Evolutionary conservation across 2,329 filamentous ascomycete species (phyloP).

Genomic region (Venturia carpophila): DNA sequence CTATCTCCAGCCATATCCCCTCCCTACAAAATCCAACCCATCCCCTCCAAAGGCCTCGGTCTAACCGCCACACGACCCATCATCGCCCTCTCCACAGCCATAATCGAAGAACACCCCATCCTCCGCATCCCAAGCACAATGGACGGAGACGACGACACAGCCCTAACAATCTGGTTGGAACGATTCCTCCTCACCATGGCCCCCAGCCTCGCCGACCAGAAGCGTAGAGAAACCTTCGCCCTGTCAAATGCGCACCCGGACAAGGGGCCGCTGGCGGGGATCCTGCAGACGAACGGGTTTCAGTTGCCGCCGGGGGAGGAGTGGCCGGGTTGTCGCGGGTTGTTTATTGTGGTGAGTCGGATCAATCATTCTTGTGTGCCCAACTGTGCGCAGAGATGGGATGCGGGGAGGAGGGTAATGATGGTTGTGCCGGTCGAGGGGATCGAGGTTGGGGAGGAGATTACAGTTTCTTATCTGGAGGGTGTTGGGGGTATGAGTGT

Average conservation of each 20-base stretch:
- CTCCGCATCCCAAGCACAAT: neutral
- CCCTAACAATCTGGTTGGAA: neutral
- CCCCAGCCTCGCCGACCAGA: neutral
- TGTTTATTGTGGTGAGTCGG: neutral
- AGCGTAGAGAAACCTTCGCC: neutral
- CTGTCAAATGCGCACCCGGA: neutral
- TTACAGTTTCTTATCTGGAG: neutral
- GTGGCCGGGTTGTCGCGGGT: neutral
- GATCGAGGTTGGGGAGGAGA: neutral
- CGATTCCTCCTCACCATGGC: neutral
- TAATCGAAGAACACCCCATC: neutral
- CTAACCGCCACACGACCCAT: neutral
- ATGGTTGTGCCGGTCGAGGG: neutral
- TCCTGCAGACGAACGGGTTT: constrained; percentile 2
- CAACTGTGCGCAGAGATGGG: constrained; percentile 7
- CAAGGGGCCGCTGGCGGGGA: neutral
- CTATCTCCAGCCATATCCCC: neutral
- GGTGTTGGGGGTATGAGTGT: neutral
- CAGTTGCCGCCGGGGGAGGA: neutral
- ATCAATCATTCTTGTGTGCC: constrained; percentile 6
- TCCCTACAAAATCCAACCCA: neutral
- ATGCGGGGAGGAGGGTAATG: neutral
- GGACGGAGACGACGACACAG: constrained; percentile 1
- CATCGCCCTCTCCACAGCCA: neutral
- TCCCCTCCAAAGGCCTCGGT: neutral